phyloP scores from a whole-genome alignment of 345 rosid genomes.

The Viola odorata region DNA sequence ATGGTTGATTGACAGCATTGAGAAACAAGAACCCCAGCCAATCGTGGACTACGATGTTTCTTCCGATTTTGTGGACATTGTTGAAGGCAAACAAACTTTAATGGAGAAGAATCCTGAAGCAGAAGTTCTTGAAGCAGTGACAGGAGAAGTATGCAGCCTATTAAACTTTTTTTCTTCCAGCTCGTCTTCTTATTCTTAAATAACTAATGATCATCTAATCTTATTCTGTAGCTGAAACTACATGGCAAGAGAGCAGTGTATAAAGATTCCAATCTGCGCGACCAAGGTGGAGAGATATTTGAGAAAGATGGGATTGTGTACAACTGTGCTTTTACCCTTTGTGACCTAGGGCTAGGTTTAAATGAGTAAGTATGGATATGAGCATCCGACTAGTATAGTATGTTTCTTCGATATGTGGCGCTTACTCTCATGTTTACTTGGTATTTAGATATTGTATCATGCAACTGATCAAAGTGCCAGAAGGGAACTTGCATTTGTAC shows the following conservation, averaged over 20 bases:
- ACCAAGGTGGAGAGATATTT: conserved; percentile 47
- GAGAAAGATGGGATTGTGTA: conserved; percentile 67
- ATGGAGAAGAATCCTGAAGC: conserved; percentile 62
- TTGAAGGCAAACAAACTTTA: conserved; percentile 59
- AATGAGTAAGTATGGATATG: conserved; percentile 40
- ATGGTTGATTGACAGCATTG: conserved; percentile 67
- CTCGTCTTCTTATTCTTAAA: not conserved
- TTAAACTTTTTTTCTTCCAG: not conserved
- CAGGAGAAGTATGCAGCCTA: conserved; percentile 34
- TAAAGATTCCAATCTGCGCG: conserved; percentile 50
- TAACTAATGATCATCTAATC: no score
- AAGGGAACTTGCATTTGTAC: conserved; percentile 50
- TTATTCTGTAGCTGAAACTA: conserved; percentile 71
- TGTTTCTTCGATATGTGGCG: not conserved
- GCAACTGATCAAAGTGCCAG: conserved; percentile 60
- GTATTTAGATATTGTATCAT: conserved; percentile 50
- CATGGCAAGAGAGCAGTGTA: conserved; percentile 65
- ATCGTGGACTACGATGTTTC: conserved; percentile 53
- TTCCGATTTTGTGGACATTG: conserved; percentile 40
- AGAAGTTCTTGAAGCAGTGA: conserved; percentile 49
- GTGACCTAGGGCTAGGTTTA: conserved; percentile 56
- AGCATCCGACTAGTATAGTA: not conserved
- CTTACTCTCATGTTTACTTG: not conserved
- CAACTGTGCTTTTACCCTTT: conserved; percentile 65
- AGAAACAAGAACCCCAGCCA: conserved; percentile 65